Evolutionary conservation across 192 early-diverging fungal species (phyloP).

Genomic region (Coemansia sp.): DNA sequence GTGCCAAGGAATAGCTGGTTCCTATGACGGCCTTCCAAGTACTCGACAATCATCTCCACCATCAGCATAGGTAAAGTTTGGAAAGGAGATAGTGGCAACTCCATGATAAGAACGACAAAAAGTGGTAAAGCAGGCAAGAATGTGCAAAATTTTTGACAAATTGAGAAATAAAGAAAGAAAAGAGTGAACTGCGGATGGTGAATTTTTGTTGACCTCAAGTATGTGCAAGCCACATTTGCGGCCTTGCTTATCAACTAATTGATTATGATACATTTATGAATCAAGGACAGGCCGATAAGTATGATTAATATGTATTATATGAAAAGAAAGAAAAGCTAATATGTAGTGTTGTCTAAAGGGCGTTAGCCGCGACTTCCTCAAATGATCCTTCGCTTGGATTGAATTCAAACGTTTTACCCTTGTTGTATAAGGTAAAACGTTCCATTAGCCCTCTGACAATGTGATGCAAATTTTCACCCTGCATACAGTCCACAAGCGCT

Average conservation of each 20-base stretch:
- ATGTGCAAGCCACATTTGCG: no score
- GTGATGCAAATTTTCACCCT: not conserved
- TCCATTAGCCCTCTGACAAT: not conserved
- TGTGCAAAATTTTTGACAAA: not conserved
- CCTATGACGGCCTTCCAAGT: not conserved
- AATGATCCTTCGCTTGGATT: not conserved
- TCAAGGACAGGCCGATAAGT: not conserved
- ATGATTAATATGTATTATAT: not conserved
- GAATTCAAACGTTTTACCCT: not conserved
- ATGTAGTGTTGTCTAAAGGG: not conserved
- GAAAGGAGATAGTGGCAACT: not conserved
- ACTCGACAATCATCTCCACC: not conserved
- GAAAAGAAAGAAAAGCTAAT: not conserved
- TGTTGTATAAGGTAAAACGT: not conserved
- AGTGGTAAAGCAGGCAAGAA: not conserved
- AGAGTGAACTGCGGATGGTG: no score
- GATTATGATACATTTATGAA: not conserved
- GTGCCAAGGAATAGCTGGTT: not conserved
- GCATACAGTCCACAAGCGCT: not conserved
- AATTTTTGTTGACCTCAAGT: no score
- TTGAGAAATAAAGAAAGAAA: not conserved
- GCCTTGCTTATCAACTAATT: no score
- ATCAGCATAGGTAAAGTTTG: not conserved
- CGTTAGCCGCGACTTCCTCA: not conserved
- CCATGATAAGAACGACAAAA: not conserved